A percentile compares a stretch with the other conserved stretches of the same genome.
Conservation (phyloP, 306 rosid species). For the Pyrus betulifolia region DNA sequence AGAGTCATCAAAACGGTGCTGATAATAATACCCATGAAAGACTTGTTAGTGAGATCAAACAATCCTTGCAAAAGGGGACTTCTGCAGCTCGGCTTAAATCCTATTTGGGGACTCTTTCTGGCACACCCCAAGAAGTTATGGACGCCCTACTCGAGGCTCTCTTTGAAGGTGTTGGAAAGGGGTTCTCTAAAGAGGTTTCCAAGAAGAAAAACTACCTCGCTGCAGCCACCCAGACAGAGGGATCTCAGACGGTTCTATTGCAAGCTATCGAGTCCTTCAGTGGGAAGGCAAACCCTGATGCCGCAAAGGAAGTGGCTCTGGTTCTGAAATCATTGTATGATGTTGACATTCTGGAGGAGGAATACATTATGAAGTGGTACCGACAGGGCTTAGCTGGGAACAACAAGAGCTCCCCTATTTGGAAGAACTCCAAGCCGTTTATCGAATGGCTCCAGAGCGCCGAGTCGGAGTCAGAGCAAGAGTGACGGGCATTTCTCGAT, state of each 20-base stretch:
- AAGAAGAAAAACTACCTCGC: slow-evolving; percentile 47
- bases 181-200: slow-evolving; percentile 47
- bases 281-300: slow-evolving; percentile 26
- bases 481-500: not conserved
- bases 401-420: slow-evolving; percentile 27
- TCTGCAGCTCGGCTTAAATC: slow-evolving; percentile 33
- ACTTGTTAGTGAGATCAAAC: slow-evolving; percentile 36
- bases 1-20: slow-evolving; percentile 25
- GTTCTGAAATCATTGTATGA: slow-evolving; percentile 50
- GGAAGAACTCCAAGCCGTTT: slow-evolving; percentile 47
- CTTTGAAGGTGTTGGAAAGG: slow-evolving; percentile 48
- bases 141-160: slow-evolving; percentile 45
- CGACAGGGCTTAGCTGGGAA: slow-evolving; percentile 30
- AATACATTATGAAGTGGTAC: slow-evolving; percentile 40
- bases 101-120: slow-evolving; percentile 38
- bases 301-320: slow-evolving; percentile 42
- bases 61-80: slow-evolving; percentile 34
- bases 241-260: slow-evolving; percentile 36
- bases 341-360: slow-evolving; percentile 38
- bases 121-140: slow-evolving; percentile 44
- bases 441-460: slow-evolving; percentile 66
- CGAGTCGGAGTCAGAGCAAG: slow-evolving; percentile 54
- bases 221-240: slow-evolving; percentile 29
- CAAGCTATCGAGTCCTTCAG: slow-evolving; percentile 34
- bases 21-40: slow-evolving; percentile 8